Evolutionary conservation across 306 rosid species (phyloP), one percentile per base, ranked within the genome.

Genomic region (Alnus rubra): DNA sequence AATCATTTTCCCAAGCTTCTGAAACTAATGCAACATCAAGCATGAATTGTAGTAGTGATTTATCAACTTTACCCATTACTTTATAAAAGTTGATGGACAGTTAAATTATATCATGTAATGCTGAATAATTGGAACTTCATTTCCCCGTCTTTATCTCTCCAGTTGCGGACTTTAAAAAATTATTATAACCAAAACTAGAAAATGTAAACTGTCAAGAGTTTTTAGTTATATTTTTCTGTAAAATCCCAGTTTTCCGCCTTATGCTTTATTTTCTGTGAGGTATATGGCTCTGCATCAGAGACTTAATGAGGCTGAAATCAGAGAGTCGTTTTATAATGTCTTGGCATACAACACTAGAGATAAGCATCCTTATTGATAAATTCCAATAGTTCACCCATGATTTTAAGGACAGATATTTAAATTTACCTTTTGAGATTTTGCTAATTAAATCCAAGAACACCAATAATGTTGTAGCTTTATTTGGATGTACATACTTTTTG

Each of bases 301-400:
- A 19, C 30, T 19, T 56, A 53, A 79, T 63, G 42, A 5, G 50
- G 63, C 74, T 76, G 70, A 58, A 82, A 35, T 51, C 48, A 58
- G 49, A 67, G 64, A 64, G 45, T 75, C 37, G 74, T 75, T 63
- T 56, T 68, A 51, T 74, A 51, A 56, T 85, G 60, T 53, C 74
- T 53, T 16, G 7, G 53, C 15, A 62, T 45, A 76, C 48, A 55
- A 55, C 62, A 55, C 30, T 39, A 28, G 51, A 58, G 58, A 70
- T 49, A 53, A 59, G 33, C 54, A 51, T 76, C 39, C 73, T 71
- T 58, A 35, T 59, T 51, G 67, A 28, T 44, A 31, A 68, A 47
- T 55, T 31, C 42, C 2, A 71, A 51, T 33, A 4, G 37, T 33
- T 33, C 3, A 13, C 12, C 9, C 15, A 63, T 4, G 10, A 31